phyloP scores from a whole-genome alignment of 2,329 filamentous ascomycete genomes.

The Coccinonectria pachysandricola region DNA sequence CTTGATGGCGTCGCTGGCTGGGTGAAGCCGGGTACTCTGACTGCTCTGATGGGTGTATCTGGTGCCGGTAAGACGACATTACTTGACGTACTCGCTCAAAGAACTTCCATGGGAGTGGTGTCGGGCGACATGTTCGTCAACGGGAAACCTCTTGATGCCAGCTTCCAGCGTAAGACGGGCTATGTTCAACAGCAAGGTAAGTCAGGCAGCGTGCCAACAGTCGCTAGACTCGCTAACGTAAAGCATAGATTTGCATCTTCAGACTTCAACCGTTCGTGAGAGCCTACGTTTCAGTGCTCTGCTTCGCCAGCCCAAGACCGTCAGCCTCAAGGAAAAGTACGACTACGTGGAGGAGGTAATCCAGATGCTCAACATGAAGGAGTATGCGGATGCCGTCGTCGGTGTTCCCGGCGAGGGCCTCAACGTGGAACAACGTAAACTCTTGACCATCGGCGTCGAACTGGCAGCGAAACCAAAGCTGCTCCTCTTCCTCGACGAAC shows the following conservation, averaged over 20 bases:
- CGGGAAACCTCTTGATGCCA: constrained; percentile 37
- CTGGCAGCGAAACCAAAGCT: constrained; percentile 46
- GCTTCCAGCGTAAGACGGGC: constrained; percentile 49
- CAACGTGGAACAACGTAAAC: constrained; percentile 52
- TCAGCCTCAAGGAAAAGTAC: constrained; percentile 47
- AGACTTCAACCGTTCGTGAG: constrained; percentile 45
- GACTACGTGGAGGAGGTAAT: constrained; percentile 55
- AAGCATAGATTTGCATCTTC: constrained; percentile 45
- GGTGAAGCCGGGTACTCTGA: constrained; percentile 75
- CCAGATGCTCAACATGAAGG: constrained; percentile 55
- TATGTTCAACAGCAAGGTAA: constrained; percentile 47
- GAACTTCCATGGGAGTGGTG: constrained; percentile 45
- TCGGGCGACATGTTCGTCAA: constrained; percentile 52
- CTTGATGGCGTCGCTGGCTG: constrained; percentile 69
- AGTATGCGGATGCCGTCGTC: constrained; percentile 56
- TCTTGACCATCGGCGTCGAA: constrained; percentile 52
- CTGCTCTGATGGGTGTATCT: constrained; percentile 55
- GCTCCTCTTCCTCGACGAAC: constrained; percentile 53
- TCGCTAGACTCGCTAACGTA: too few species aligned
- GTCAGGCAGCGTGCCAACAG: too few species aligned
- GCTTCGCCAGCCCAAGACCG: constrained; percentile 43
- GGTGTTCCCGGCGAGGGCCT: constrained; percentile 51
- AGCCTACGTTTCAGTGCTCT: constrained; percentile 45
- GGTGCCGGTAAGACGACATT: constrained; percentile 25
- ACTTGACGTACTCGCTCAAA: constrained; percentile 23